phyloP scores from a whole-genome alignment of 768 basidiomycete species.

The Leccinum obscurum region DNA sequence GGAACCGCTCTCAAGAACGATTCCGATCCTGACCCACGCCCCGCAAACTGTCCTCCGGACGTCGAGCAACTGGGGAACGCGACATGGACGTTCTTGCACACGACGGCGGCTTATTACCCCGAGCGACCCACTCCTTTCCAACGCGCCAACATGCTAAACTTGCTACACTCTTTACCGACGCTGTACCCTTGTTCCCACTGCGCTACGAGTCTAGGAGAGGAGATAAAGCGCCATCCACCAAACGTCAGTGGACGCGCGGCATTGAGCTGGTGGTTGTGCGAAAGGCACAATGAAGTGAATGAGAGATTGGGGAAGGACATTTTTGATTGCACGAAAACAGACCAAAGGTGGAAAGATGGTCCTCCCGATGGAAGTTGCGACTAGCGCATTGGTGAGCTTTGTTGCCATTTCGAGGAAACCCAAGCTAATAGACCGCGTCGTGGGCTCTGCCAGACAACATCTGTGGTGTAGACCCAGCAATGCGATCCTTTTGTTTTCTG shows the following conservation, averaged over 20 bases:
- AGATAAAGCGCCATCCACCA: conserved; percentile 66
- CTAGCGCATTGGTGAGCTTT: conserved; percentile 36
- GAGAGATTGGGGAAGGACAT: conserved; percentile 75
- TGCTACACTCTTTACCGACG: conserved; percentile 74
- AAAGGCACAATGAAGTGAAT: conserved; percentile 93
- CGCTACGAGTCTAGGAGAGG: conserved; percentile 76
- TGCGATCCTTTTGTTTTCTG: background rate
- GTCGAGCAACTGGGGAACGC: conserved; percentile 86
- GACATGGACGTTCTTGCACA: conserved; percentile 97
- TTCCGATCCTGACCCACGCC: conserved; percentile 40
- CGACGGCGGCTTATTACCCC: conserved; percentile 95
- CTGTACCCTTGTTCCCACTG: conserved; percentile 91
- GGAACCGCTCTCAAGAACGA: conserved; percentile 31
- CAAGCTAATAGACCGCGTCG: background rate
- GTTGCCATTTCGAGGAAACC: background rate
- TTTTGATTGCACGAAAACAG: conserved; percentile 82
- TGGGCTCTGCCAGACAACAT: background rate
- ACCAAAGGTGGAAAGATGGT: conserved; percentile 93
- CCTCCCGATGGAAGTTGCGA: conserved; percentile 88
- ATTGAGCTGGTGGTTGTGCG: conserved; percentile 86
- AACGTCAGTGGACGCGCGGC: conserved; percentile 70
- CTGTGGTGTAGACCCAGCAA: background rate
- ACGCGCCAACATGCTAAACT: conserved; percentile 78
- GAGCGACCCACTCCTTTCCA: conserved; percentile 73
- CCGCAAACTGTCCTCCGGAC: conserved; percentile 83